These are phyloP conservation scores for Tirmania nivea DNA, from an alignment of 495 filamentous ascomycete genomes.

Conservation along the genomic window DNA sequence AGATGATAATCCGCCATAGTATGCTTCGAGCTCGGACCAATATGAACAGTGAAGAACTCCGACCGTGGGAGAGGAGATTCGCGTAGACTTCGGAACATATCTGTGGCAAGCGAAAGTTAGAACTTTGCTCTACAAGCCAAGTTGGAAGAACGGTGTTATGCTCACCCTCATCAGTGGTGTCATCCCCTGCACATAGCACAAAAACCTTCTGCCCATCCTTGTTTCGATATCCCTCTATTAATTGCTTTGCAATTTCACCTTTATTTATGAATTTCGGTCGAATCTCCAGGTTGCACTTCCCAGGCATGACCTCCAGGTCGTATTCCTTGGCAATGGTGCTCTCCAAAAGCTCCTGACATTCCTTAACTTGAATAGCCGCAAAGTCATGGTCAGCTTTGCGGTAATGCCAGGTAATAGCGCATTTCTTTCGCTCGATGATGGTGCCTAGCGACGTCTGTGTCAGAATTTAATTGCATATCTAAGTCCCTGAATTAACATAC, in stretches of 20 bases:
- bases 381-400: conserved; percentile 70
- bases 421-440: conserved; percentile 78
- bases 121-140: neutral
- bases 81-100: conserved; percentile 28
- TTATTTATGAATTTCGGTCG: conserved; percentile 92
- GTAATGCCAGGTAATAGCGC: conserved; percentile 93
- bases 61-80: conserved; percentile 16
- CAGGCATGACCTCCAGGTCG: conserved; percentile 84
- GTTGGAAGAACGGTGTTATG: neutral
- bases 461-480: too few relatives aligned
- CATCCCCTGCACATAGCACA: conserved; percentile 74
- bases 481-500: conserved; percentile 21
- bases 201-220: conserved; percentile 40
- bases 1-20: conserved; percentile 76
- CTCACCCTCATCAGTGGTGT: conserved; percentile 92
- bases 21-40: conserved; percentile 67
- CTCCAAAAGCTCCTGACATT: conserved; percentile 54
- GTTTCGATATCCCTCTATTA: conserved; percentile 34
- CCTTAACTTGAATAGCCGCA: conserved; percentile 47
- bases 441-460: conserved; percentile 31
- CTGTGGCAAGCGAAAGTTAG: conserved; percentile 12
- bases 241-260: conserved; percentile 64
- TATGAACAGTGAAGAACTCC: conserved; percentile 65
- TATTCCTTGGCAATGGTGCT: conserved; percentile 46
- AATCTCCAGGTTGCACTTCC: conserved; percentile 92